Percentiles rank a stretch among this genome's conserved stretches.
phyloP scores from a whole-genome alignment of 345 rosid species.

The Firmiana major region DNA sequence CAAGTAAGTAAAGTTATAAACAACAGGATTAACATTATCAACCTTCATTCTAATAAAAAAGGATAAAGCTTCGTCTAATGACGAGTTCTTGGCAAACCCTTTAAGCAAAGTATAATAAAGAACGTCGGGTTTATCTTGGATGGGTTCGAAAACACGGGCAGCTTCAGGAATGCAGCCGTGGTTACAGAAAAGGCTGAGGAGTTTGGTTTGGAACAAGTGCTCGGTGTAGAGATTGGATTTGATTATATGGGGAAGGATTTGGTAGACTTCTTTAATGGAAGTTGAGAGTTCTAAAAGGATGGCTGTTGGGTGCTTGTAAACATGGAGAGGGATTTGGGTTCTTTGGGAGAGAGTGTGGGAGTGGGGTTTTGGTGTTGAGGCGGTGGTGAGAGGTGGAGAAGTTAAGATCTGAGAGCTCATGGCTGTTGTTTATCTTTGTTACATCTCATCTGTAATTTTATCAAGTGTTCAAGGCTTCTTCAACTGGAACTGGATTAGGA shows the following conservation, averaged over 20 bases:
- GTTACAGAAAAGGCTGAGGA: slow-evolving; percentile 73
- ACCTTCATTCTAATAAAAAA: slow-evolving; percentile 63
- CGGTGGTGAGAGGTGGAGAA: slow-evolving; percentile 13
- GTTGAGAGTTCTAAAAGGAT: slow-evolving; percentile 68
- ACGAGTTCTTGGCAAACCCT: slow-evolving; percentile 56
- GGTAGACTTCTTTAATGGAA: slow-evolving; percentile 52
- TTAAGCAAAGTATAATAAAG: slow-evolving; percentile 83
- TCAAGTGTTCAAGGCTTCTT: too few relatives aligned
- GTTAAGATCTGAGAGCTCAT: slow-evolving; percentile 33
- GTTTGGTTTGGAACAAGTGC: slow-evolving; percentile 69
- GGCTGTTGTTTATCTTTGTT: background rate
- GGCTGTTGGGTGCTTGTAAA: slow-evolving; percentile 76
- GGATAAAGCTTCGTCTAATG: slow-evolving; percentile 39
- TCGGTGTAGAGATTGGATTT: slow-evolving; percentile 61
- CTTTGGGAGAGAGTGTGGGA: slow-evolving; percentile 46
- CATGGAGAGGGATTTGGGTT: slow-evolving; percentile 54
- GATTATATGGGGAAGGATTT: slow-evolving; percentile 57
- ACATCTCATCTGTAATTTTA: too few relatives aligned
- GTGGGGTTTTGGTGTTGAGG: slow-evolving; percentile 14
- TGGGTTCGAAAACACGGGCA: slow-evolving; percentile 64
- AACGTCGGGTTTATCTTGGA: slow-evolving; percentile 49
- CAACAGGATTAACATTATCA: slow-evolving; percentile 53
- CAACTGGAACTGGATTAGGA: too few relatives aligned
- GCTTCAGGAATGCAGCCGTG: slow-evolving; percentile 61
- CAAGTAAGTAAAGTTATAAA: slow-evolving; percentile 70